phyloP scores from a whole-genome alignment of 306 rosid genomes.

The Heteromeles arbutifolia region DNA sequence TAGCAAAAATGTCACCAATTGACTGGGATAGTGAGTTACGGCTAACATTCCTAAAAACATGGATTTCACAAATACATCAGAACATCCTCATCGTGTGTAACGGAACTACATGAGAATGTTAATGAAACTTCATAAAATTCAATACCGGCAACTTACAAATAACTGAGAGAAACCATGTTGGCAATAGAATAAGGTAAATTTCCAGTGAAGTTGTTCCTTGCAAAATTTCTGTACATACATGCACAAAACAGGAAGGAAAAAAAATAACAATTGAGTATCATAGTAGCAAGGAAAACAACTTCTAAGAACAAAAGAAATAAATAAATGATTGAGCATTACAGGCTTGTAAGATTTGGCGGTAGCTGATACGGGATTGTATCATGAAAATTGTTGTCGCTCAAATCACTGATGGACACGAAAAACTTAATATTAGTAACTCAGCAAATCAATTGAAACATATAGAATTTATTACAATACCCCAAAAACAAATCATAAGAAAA shows the following conservation, averaged over 20 bases:
- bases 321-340: constrained; percentile 37
- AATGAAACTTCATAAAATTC: background rate
- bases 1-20: constrained; percentile 58
- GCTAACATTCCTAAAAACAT: constrained; percentile 64
- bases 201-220: constrained; percentile 71
- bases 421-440: constrained; percentile 1
- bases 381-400: constrained; percentile 74
- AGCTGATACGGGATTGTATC: constrained; percentile 78
- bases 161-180: constrained; percentile 57
- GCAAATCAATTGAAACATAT: background rate
- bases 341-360: constrained; percentile 93
- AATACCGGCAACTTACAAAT: constrained; percentile 57
- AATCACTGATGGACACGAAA: constrained; percentile 42
- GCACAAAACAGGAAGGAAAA: background rate
- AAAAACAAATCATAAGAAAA: constrained; percentile 4
- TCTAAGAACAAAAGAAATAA: background rate
- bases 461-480: background rate
- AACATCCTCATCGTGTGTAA: constrained; percentile 12
- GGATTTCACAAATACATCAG: constrained; percentile 4
- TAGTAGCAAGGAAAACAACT: background rate
- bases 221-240: constrained; percentile 60
- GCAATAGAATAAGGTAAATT: constrained; percentile 90
- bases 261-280: background rate
- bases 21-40: constrained; percentile 54
- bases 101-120: constrained; percentile 5